These are phyloP conservation scores for Penicillium polonicum DNA, from an alignment of 2,329 filamentous ascomycete genomes.

Conservation along the genomic window DNA sequence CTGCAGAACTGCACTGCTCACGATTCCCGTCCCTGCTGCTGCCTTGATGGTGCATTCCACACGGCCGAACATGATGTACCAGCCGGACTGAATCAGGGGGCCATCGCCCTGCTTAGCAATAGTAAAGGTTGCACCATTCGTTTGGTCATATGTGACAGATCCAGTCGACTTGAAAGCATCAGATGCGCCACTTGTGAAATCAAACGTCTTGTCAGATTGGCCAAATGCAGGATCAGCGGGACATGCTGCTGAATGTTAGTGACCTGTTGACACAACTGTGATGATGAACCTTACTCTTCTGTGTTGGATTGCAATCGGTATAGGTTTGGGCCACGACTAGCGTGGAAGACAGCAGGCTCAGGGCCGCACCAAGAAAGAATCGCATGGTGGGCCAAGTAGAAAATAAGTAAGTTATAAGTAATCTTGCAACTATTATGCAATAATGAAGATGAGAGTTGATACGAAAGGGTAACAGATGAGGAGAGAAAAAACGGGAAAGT, in stretches of 20 bases:
- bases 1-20: constrained; percentile 86
- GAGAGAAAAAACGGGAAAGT: constrained; percentile 3
- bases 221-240: constrained; percentile 77
- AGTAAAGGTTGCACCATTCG: constrained; percentile 77
- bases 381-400: constrained; percentile 32
- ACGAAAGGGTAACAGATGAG: background rate
- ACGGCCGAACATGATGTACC: constrained; percentile 99
- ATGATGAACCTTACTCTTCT: constrained; percentile 33
- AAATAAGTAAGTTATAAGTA: background rate
- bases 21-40: constrained; percentile 85
- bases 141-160: constrained; percentile 65
- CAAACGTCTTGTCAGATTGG: constrained; percentile 70
- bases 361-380: constrained; percentile 25
- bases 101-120: constrained; percentile 76
- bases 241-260: constrained; percentile 53
- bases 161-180: constrained; percentile 73
- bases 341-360: constrained; percentile 30
- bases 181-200: constrained; percentile 76
- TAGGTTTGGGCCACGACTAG: constrained; percentile 44
- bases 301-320: constrained; percentile 45
- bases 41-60: constrained; percentile 83
- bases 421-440: background rate
- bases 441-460: constrained; percentile 1
- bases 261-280: background rate
- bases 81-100: constrained; percentile 81